A percentile compares a stretch with the other conserved stretches of the same genome.
Conservation (phyloP, 208 protist genomes). For the Wallacemonas sp. region DNA sequence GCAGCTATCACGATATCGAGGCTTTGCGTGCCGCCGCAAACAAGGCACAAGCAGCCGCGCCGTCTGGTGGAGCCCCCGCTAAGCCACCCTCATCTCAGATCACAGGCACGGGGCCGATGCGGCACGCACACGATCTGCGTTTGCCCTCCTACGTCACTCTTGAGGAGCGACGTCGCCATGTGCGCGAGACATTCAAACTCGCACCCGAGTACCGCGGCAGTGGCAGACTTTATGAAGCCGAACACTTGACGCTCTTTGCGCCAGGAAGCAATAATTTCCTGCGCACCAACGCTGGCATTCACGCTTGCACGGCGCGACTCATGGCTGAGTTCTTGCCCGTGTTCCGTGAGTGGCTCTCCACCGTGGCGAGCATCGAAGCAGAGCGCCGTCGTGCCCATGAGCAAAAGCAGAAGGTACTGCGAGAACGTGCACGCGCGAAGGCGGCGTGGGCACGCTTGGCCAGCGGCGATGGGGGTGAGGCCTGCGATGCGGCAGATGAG, state of each 20-base stretch:
- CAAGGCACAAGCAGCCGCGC: neutral
- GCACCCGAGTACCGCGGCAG: slow-evolving; percentile 17
- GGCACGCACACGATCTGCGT: too few relatives aligned
- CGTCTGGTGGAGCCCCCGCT: too few relatives aligned
- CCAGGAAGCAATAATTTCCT: slow-evolving; percentile 48
- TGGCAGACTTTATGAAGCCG: slow-evolving; percentile 40
- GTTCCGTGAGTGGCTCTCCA: slow-evolving; percentile 40
- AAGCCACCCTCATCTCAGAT: too few relatives aligned
- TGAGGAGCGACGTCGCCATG: slow-evolving; percentile 8
- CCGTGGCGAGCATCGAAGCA: slow-evolving; percentile 3
- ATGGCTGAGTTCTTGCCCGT: slow-evolving; percentile 54
- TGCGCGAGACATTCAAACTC: slow-evolving; percentile 22
- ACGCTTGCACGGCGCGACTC: slow-evolving; percentile 33
- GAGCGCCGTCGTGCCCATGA: neutral
- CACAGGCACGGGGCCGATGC: too few relatives aligned
- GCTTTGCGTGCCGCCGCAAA: neutral
- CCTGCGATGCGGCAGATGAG: slow-evolving; percentile 1
- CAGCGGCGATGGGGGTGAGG: neutral
- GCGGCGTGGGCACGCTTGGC: neutral
- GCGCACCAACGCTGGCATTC: slow-evolving; percentile 39
- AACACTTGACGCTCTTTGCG: slow-evolving; percentile 50
- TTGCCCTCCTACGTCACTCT: neutral
- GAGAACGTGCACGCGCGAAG: neutral
- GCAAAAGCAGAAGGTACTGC: neutral
- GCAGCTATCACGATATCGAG: slow-evolving; percentile 9